These are phyloP conservation scores for Polyporus arcularius DNA, from an alignment of 768 basidiomycete species.

Conservation along the genomic window DNA sequence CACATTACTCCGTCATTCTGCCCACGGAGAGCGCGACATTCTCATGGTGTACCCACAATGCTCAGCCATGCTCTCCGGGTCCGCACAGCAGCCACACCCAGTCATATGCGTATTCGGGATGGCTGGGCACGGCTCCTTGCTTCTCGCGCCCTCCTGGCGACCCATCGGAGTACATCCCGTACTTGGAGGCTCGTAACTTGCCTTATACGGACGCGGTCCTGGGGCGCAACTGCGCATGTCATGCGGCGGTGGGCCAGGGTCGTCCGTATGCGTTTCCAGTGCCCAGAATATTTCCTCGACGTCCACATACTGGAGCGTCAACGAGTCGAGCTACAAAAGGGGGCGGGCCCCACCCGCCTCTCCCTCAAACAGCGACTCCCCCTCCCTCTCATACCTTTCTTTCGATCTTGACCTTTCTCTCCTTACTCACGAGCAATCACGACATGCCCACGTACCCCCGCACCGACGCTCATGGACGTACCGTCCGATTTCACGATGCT, in stretches of 20 bases:
- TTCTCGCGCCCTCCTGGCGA: not conserved
- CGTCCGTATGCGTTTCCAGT: not conserved
- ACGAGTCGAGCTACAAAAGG: not conserved
- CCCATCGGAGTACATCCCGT: not conserved
- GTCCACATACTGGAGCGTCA: not conserved
- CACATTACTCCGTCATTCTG: no score
- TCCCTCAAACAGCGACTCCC: no score
- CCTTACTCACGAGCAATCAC: no score
- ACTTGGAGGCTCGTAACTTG: not conserved
- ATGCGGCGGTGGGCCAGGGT: not conserved
- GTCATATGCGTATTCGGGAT: not conserved
- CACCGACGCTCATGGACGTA: no score
- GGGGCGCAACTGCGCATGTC: not conserved
- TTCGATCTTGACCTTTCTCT: no score
- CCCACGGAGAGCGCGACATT: not conserved
- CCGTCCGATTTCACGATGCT: no score
- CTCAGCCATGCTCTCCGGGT: not conserved
- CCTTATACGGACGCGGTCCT: not conserved
- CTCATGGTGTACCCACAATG: not conserved
- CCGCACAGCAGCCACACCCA: not conserved
- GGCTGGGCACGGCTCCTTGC: not conserved
- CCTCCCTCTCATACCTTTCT: no score
- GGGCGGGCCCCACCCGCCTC: no score
- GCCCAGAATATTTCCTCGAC: not conserved
- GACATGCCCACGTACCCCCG: no score